A percentile compares a stretch with the other conserved stretches of the same genome.
phyloP scores from a whole-genome alignment of 2,329 filamentous ascomycete genomes.

The Escovopsis weberi region DNA sequence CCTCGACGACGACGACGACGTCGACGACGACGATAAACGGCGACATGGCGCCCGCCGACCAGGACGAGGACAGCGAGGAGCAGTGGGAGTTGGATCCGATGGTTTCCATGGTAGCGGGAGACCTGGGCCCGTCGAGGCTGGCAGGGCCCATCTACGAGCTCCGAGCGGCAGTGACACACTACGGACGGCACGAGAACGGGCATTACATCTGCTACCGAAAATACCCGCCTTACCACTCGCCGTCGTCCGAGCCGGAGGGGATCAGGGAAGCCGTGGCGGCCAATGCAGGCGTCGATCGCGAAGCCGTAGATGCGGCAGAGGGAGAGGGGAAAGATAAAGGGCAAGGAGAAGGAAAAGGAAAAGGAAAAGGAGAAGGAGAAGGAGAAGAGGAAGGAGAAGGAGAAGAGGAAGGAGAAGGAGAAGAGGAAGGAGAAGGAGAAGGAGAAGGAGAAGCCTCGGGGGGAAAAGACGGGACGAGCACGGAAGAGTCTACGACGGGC shows the following conservation, averaged over 20 bases:
- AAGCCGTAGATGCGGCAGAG: neutral
- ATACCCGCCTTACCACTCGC: constrained; percentile 30
- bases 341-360: neutral
- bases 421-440: neutral
- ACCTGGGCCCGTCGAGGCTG: constrained; percentile 32
- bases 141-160: constrained; percentile 57
- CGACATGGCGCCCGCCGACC: constrained; percentile 5
- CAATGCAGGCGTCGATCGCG: constrained; percentile 2
- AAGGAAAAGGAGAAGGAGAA: neutral
- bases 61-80: constrained; percentile 30
- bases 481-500: constrained; percentile 2
- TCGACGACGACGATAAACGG: neutral
- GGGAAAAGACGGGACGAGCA: neutral
- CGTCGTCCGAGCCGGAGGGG: neutral
- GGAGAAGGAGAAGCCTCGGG: neutral
- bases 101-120: constrained; percentile 57
- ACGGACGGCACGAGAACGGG: constrained; percentile 82
- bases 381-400: neutral
- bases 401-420: neutral
- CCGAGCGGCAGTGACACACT: constrained; percentile 74
- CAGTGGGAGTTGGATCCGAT: constrained; percentile 56
- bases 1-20: too few relatives aligned
- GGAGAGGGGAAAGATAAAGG: neutral
- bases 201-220: constrained; percentile 89
- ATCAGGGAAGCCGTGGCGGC: neutral